These are phyloP conservation scores for Solanum sejunctum DNA, from an alignment of 257 asterid genomes.

Conservation along the genomic window DNA sequence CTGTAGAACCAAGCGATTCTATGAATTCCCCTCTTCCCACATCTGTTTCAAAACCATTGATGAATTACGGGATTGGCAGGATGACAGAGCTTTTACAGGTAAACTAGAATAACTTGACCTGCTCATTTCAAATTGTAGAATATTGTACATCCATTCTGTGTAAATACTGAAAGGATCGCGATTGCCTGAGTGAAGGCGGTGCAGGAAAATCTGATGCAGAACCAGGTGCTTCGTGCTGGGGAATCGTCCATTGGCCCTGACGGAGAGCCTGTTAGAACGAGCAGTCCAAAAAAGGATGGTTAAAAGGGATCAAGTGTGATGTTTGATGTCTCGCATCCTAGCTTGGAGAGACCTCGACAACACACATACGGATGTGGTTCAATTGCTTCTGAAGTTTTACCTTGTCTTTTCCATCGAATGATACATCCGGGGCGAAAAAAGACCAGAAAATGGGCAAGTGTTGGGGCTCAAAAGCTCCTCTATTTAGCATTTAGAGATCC, in stretches of 20 bases:
- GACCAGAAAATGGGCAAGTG: neutral
- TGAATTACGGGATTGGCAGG: slow-evolving; percentile 51
- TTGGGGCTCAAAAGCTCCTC: neutral
- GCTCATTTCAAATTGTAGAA: neutral
- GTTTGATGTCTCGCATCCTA: neutral
- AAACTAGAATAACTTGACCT: neutral
- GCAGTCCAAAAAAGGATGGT: slow-evolving; percentile 1
- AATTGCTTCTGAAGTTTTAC: neutral
- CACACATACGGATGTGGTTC: neutral
- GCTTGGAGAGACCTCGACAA: neutral
- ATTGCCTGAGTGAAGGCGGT: slow-evolving; percentile 39
- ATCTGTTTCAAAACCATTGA: slow-evolving; percentile 26
- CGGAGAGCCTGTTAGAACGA: slow-evolving; percentile 1
- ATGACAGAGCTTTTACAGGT: slow-evolving; percentile 95
- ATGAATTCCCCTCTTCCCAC: neutral
- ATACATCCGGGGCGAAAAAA: neutral
- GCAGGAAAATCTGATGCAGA: slow-evolving; percentile 60
- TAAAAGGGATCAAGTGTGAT: neutral
- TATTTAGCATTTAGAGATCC: neutral
- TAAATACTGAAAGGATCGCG: slow-evolving; percentile 1
- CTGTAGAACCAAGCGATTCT: slow-evolving; percentile 10
- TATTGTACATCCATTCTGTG: neutral
- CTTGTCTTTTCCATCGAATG: neutral
- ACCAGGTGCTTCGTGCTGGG: slow-evolving; percentile 12
- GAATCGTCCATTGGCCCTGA: neutral